Percentiles rank a stretch among this genome's conserved stretches.
phyloP scores from a whole-genome alignment of 345 rosid genomes.

The Populus euphratica region DNA sequence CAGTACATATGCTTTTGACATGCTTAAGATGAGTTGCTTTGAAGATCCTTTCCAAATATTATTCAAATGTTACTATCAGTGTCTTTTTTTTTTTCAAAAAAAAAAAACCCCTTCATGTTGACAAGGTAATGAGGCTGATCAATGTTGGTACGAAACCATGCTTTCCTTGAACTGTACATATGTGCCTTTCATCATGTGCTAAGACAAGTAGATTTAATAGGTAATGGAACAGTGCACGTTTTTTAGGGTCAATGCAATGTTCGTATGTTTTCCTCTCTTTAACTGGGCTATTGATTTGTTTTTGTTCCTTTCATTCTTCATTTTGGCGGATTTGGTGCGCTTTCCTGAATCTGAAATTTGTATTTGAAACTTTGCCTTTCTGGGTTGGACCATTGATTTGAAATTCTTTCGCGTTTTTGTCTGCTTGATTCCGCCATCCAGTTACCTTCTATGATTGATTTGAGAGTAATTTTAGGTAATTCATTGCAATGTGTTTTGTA shows the following conservation, averaged over 20 bases:
- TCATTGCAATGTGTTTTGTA: background rate
- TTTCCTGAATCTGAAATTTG: background rate
- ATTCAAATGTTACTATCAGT: background rate
- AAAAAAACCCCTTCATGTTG: background rate
- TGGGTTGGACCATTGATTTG: no score
- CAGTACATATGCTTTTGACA: slow-evolving; percentile 7
- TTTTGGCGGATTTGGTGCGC: background rate
- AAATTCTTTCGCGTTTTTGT: background rate
- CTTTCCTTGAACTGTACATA: slow-evolving; percentile 3
- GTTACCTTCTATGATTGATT: background rate
- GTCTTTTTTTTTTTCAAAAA: background rate
- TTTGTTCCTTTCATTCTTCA: background rate
- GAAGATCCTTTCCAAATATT: slow-evolving; percentile 16
- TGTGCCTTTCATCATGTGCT: background rate
- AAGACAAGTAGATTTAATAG: background rate
- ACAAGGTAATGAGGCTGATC: background rate
- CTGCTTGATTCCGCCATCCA: background rate
- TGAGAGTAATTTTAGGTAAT: background rate
- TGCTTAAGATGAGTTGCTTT: background rate
- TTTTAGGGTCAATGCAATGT: slow-evolving; percentile 1
- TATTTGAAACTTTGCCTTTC: slow-evolving; percentile 12
- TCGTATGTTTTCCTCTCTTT: background rate
- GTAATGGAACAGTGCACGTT: background rate
- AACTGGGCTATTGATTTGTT: background rate
- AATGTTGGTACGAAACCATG: background rate